A percentile compares a stretch with the other conserved stretches of the same genome.
These are phyloP conservation scores for Cetraspora pellucida DNA, from an alignment of 192 early-diverging fungal genomes.

Conservation along the genomic window DNA sequence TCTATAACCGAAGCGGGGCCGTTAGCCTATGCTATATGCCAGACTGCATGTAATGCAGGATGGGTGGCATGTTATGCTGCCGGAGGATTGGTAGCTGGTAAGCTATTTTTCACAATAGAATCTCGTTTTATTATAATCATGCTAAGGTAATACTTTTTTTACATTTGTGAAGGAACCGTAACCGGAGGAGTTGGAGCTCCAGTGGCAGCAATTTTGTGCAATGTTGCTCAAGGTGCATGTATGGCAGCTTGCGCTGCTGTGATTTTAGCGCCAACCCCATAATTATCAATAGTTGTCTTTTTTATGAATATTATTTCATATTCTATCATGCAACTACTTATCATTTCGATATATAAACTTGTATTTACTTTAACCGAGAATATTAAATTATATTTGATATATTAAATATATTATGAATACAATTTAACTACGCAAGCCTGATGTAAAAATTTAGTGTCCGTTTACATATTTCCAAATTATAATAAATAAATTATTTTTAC, in stretches of 20 bases:
- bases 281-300: no score
- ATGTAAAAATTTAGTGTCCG: no score
- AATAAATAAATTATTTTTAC: no score
- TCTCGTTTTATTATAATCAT: background rate
- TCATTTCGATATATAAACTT: no score
- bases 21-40: background rate
- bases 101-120: background rate
- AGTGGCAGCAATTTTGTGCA: background rate
- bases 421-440: no score
- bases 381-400: no score
- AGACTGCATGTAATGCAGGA: conserved; percentile 16
- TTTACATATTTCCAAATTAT: no score
- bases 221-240: conserved; percentile 20
- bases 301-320: no score
- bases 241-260: conserved; percentile 15
- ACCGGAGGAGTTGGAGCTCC: conserved; percentile 8
- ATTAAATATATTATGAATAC: no score
- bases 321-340: no score
- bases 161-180: background rate
- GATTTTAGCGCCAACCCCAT: conserved; percentile 12
- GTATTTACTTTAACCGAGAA: no score
- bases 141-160: background rate
- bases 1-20: background rate
- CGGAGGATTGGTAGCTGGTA: background rate
- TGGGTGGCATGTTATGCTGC: conserved; percentile 16